Evolutionary conservation across 2,329 filamentous ascomycete species (phyloP).

Genomic region (Sordariomycetes sp.): DNA sequence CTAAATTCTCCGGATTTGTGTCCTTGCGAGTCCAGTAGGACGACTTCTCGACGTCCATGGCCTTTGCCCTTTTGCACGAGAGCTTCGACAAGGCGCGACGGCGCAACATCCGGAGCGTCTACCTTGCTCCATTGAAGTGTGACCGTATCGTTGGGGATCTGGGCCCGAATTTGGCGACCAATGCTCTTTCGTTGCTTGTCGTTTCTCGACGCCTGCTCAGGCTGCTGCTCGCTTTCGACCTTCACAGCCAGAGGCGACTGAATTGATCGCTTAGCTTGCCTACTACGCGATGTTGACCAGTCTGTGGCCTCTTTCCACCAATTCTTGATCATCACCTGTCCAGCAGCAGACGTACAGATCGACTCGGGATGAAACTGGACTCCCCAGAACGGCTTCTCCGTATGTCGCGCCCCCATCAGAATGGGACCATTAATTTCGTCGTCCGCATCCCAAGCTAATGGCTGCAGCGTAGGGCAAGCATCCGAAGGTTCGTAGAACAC

Average conservation of each 20-base stretch:
- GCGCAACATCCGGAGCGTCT: background rate
- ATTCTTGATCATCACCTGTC: conserved; percentile 55
- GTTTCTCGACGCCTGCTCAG: background rate
- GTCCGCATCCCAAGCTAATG: conserved; percentile 48
- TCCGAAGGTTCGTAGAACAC: conserved; percentile 12
- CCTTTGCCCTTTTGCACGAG: conserved; percentile 1
- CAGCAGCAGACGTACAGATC: conserved; percentile 65
- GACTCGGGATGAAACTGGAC: conserved; percentile 90
- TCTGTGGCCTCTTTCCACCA: conserved; percentile 62
- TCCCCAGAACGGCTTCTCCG: conserved; percentile 66
- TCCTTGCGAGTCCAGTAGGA: conserved; percentile 6
- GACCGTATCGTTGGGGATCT: background rate
- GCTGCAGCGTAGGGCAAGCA: conserved; percentile 33
- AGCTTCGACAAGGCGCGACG: background rate
- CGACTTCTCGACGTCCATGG: too few species aligned
- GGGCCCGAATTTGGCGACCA: background rate
- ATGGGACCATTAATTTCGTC: conserved; percentile 37
- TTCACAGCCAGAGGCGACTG: too few species aligned
- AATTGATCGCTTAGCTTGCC: too few species aligned
- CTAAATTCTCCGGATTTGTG: conserved; percentile 5
- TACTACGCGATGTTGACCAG: conserved; percentile 31
- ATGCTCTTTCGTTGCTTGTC: background rate
- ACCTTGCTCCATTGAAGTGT: background rate
- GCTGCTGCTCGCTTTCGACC: too few species aligned
- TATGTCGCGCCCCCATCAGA: conserved; percentile 70